These are phyloP conservation scores for Margaritispora aquatica DNA, from an alignment of 495 filamentous ascomycete species.

Conservation along the genomic window DNA sequence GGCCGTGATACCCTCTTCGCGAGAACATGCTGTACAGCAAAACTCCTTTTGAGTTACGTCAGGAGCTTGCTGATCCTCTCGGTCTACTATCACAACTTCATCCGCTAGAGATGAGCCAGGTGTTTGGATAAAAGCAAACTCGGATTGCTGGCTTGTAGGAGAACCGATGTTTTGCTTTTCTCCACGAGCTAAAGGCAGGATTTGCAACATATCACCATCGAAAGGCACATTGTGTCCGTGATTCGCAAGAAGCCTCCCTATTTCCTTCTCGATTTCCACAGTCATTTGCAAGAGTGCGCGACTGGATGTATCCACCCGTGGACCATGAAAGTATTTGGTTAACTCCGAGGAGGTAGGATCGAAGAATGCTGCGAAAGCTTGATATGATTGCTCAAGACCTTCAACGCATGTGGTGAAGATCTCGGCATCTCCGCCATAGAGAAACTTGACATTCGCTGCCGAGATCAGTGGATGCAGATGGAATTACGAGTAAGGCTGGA, in stretches of 20 bases:
- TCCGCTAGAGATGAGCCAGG: constrained; percentile 4
- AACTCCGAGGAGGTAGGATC: not conserved
- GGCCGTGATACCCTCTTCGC: no score
- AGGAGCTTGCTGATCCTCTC: not conserved
- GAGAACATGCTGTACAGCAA: no score
- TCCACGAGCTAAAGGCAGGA: not conserved
- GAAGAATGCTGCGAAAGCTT: constrained; percentile 7
- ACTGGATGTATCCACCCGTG: not conserved
- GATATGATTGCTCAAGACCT: not conserved
- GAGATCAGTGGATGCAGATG: not conserved
- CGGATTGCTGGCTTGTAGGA: not conserved
- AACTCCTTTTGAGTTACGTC: not conserved
- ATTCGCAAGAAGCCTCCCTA: constrained; percentile 1
- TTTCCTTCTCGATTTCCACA: constrained; percentile 4
- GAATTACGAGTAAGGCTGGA: constrained; percentile 1
- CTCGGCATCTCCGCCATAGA: constrained; percentile 15
- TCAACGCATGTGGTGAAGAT: not conserved
- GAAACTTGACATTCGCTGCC: constrained; percentile 9
- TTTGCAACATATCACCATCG: not conserved
- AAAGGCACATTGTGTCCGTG: constrained; percentile 3
- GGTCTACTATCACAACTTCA: not conserved
- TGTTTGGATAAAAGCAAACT: not conserved
- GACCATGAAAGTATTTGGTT: constrained; percentile 1
- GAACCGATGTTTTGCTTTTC: not conserved
- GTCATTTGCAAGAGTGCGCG: not conserved